Percentiles rank a stretch among this genome's conserved stretches.
Conservation (phyloP, 108 stramenopile species). For the Skeletonema costatum region DNA sequence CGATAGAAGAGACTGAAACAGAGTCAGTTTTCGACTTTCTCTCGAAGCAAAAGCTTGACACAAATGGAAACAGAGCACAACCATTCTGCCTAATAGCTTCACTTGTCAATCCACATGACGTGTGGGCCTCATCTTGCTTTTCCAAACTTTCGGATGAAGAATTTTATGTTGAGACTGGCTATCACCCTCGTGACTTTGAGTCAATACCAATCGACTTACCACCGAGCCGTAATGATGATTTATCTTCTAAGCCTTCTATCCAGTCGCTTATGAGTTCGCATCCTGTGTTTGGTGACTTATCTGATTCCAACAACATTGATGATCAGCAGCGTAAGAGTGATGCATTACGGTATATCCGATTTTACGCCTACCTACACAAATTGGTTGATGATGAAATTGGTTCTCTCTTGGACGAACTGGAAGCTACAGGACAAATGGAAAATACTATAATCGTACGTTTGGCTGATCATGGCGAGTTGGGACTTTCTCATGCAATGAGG, state of each 20-base stretch:
- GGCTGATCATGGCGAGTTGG: constrained; percentile 63
- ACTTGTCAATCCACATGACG: constrained; percentile 70
- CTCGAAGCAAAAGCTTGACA: constrained; percentile 15
- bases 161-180: constrained; percentile 43
- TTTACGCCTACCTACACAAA: constrained; percentile 56
- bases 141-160: constrained; percentile 46
- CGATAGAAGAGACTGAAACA: constrained; percentile 3
- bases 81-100: constrained; percentile 63
- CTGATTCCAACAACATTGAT: not conserved
- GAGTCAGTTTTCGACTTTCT: constrained; percentile 30
- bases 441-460: constrained; percentile 58
- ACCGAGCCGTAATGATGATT: constrained; percentile 28
- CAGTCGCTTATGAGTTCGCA: constrained; percentile 13
- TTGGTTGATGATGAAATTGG: constrained; percentile 53
- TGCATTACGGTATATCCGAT: constrained; percentile 57
- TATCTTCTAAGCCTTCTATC: constrained; percentile 27
- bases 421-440: constrained; percentile 45
- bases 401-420: constrained; percentile 45
- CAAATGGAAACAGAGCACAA: not conserved
- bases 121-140: constrained; percentile 56
- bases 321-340: constrained; percentile 17
- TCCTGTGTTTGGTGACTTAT: constrained; percentile 27
- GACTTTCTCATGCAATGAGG: constrained; percentile 38
- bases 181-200: constrained; percentile 36
- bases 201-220: constrained; percentile 27